These are phyloP conservation scores for Helminthosporium solani DNA, from an alignment of 2,329 filamentous ascomycete species.

Conservation along the genomic window DNA sequence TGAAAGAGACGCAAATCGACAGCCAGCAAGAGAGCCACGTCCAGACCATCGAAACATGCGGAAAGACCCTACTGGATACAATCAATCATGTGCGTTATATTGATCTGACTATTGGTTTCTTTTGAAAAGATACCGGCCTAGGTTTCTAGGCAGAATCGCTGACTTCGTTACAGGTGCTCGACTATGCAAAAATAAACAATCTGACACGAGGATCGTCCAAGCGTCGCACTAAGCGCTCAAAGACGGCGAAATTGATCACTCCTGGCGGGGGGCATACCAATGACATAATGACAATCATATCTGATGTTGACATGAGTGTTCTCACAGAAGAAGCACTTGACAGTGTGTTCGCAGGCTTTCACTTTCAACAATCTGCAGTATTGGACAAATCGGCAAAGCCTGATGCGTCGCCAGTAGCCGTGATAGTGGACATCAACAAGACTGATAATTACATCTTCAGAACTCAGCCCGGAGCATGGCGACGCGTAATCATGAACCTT, in stretches of 20 bases:
- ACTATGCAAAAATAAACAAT: constrained; percentile 45
- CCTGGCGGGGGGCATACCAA: constrained; percentile 34
- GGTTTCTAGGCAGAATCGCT: constrained; percentile 4
- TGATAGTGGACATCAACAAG: constrained; percentile 40
- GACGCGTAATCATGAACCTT: constrained; percentile 43
- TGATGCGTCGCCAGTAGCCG: constrained; percentile 23
- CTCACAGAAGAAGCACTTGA: constrained; percentile 42
- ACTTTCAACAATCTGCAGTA: constrained; percentile 32
- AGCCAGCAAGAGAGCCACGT: constrained; percentile 45
- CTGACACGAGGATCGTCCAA: constrained; percentile 30
- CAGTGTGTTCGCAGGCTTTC: constrained; percentile 40
- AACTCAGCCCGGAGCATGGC: constrained; percentile 42
- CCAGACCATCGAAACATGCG: constrained; percentile 42
- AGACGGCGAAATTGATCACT: constrained; percentile 33
- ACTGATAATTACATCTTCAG: constrained; percentile 39
- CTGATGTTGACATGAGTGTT: constrained; percentile 38
- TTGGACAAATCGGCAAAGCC: constrained; percentile 22
- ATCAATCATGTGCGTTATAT: constrained; percentile 41
- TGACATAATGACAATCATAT: constrained; percentile 37
- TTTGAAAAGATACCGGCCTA: no score
- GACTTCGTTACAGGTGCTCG: constrained; percentile 33
- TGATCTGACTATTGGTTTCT: no score
- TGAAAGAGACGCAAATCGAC: constrained; percentile 36
- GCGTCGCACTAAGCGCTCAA: constrained; percentile 31
- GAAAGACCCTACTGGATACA: constrained; percentile 43